phyloP scores from a whole-genome alignment of 345 rosid species.

The Euphorbia pulcherrima region DNA sequence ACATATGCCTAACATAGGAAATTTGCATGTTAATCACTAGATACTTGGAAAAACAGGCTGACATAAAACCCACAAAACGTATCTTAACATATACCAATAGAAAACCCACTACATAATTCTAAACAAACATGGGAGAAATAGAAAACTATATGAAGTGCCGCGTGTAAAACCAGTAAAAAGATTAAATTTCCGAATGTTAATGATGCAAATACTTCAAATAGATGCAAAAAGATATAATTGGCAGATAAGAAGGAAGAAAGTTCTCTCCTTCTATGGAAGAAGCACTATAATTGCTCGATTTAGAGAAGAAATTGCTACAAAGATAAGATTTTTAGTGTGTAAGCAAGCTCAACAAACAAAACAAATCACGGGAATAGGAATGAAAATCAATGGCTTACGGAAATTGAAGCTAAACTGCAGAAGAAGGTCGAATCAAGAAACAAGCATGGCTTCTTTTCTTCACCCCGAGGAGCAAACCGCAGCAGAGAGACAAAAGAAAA shows the following conservation, averaged over 20 bases:
- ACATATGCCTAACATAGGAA: slow-evolving; percentile 8
- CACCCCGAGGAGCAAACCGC: too few relatives aligned
- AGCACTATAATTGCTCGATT: neutral
- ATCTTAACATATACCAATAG: too few relatives aligned
- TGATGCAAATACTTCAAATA: neutral
- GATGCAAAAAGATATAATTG: too few relatives aligned
- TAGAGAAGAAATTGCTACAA: neutral
- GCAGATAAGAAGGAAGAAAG: too few relatives aligned
- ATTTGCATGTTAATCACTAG: neutral
- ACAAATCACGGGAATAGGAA: too few relatives aligned
- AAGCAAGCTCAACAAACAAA: neutral
- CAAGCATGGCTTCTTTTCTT: too few relatives aligned
- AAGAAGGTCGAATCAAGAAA: too few relatives aligned
- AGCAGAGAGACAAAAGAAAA: too few relatives aligned
- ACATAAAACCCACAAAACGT: too few relatives aligned
- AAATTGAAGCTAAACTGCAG: too few relatives aligned
- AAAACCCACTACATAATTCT: neutral
- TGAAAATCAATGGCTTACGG: too few relatives aligned
- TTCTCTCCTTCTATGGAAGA: neutral
- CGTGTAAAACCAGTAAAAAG: neutral
- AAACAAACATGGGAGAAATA: neutral
- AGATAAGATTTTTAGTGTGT: neutral
- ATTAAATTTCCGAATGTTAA: neutral
- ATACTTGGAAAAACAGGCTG: too few relatives aligned
- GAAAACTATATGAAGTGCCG: neutral